phyloP scores from a whole-genome alignment of 2,329 filamentous ascomycete genomes.

The Cercospora janseana region DNA sequence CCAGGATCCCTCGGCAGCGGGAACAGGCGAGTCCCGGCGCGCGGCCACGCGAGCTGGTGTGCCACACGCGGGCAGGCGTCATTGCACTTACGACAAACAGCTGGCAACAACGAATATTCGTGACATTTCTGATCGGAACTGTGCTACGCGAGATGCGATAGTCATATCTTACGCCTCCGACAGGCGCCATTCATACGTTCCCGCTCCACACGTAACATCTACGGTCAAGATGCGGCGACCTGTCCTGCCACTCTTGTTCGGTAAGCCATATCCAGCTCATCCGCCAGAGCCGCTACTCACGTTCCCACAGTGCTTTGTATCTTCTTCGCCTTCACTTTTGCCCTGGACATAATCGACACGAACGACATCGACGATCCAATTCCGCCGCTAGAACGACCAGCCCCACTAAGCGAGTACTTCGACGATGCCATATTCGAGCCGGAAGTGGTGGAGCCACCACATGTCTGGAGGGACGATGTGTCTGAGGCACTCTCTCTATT shows the following conservation, averaged over 20 bases:
- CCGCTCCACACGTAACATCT: background rate
- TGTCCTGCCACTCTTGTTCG: conserved; percentile 16
- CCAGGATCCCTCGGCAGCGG: background rate
- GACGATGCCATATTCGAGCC: conserved; percentile 11
- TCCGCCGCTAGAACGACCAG: background rate
- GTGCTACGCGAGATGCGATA: background rate
- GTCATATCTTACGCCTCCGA: conserved; percentile 1
- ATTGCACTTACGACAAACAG: conserved; percentile 3
- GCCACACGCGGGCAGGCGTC: background rate
- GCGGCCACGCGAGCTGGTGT: background rate
- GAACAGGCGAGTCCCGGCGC: background rate
- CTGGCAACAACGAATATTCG: conserved; percentile 5
- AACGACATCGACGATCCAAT: conserved; percentile 14
- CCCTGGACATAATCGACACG: conserved; percentile 14
- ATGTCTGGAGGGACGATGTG: conserved; percentile 24
- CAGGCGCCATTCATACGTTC: background rate
- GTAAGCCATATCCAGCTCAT: conserved; percentile 10
- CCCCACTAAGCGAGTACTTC: conserved; percentile 9
- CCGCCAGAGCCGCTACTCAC: background rate
- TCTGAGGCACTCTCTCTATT: conserved; percentile 44
- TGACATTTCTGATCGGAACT: background rate
- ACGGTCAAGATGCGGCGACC: conserved; percentile 17
- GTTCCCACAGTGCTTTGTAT: conserved; percentile 20
- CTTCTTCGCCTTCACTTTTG: conserved; percentile 20
- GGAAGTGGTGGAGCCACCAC: conserved; percentile 10